These are phyloP conservation scores for Curvularia lunata DNA, from an alignment of 2,329 filamentous ascomycete genomes.

Conservation along the genomic window DNA sequence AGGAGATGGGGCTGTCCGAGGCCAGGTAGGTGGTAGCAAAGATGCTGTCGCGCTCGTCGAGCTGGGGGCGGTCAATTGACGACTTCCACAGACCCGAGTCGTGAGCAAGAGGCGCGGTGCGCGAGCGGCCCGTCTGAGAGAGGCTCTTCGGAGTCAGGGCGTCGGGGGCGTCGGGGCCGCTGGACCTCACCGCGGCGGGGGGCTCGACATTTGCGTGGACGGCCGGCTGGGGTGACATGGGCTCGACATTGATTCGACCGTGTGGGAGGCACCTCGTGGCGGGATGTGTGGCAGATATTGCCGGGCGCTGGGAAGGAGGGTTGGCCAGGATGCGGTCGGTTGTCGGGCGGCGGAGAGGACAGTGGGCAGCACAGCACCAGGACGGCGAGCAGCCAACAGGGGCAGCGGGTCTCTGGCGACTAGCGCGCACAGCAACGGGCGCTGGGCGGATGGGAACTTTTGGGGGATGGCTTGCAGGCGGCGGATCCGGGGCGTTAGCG, in stretches of 20 bases:
- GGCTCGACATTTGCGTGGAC: constrained; percentile 50
- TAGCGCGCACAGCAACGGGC: constrained; percentile 25
- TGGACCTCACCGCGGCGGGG: constrained; percentile 51
- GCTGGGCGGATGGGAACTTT: constrained; percentile 16
- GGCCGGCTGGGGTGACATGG: constrained; percentile 51
- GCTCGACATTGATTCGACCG: constrained; percentile 52
- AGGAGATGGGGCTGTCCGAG: constrained; percentile 55
- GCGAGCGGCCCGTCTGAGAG: constrained; percentile 48
- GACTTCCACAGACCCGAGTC: constrained; percentile 45
- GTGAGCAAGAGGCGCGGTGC: constrained; percentile 45
- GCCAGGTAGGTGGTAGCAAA: constrained; percentile 67
- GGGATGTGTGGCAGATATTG: constrained; percentile 44
- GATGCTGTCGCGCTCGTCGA: constrained; percentile 68
- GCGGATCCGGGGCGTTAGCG: constrained; percentile 20
- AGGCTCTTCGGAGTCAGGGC: constrained; percentile 43
- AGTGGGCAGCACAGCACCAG: too few species aligned
- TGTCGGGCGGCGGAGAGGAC: constrained; percentile 25
- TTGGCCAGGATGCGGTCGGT: constrained; percentile 31
- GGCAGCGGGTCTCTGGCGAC: constrained; percentile 19
- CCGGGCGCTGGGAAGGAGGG: constrained; percentile 27
- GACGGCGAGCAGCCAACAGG: constrained; percentile 19
- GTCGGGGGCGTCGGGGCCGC: constrained; percentile 24
- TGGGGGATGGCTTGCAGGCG: constrained; percentile 18
- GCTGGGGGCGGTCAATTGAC: constrained; percentile 55
- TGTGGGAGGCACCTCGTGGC: constrained; percentile 39